Evolutionary conservation across 805 yeast species (phyloP), one percentile per base, ranked within the genome.

Genomic region (Metschnikowia gruessii): DNA sequence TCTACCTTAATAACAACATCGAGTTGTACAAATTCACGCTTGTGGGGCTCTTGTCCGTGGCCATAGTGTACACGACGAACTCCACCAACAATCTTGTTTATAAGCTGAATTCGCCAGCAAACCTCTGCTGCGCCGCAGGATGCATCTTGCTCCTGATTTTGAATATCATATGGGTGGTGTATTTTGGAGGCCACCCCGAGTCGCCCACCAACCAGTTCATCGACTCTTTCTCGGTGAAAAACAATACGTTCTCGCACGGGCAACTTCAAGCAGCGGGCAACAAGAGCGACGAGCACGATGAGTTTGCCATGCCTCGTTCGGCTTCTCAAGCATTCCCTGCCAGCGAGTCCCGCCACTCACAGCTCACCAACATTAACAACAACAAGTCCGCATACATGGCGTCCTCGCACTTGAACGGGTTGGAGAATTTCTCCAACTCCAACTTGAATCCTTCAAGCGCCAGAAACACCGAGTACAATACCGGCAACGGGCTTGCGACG

Each of bases 51-150:
- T 62, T 83, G 36, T 77, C 88, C 2, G 74, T 89, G 19, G 94
- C 96, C 1, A 83, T 88, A 49, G 74, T 91, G 15, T 94, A 91
- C 69, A 81, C 87, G 37, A 82, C 97, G 18, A 91, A 90, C 70
- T 80, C 91, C 42, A 81, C 91, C 16, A 91, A 89, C 56, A 79
- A 77, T 55, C 74, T 91, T 55, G 86, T 94, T 26, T 94, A 92
- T 70, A 55, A 55, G 45, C 67, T 80, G 21, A 66, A 70, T 19
- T 76, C 79, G 16, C 73, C 94, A 0, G 79, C 84, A 13, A 74
- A 79, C 50, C 86, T 87, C 42, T 95, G 97, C 21, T 91, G 95
- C 7, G 87, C 95, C 2, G 97, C 98, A 0, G 98, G 99, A 6
- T 85, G 87, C 54, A 87, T 92, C 46, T 70, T 92, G 41, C 69